A percentile compares a stretch with the other conserved stretches of the same genome.
Conservation (phyloP, 192 early-diverging fungal species). For the Backusella australiensis region DNA sequence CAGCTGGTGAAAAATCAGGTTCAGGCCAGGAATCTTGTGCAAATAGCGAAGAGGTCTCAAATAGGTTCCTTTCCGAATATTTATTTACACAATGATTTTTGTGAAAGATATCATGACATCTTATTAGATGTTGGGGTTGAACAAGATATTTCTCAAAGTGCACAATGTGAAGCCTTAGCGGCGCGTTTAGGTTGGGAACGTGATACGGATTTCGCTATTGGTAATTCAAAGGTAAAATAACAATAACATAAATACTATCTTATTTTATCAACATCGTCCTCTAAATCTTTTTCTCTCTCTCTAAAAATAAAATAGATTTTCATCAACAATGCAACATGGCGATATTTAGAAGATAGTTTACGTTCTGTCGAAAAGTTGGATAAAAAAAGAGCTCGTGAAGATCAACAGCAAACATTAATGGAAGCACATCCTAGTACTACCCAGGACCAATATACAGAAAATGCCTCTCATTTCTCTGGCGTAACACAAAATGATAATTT, state of each 20-base stretch:
- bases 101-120: constrained; percentile 67
- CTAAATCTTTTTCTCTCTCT: background rate
- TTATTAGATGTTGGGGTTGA: constrained; percentile 44
- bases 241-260: background rate
- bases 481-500: constrained; percentile 19
- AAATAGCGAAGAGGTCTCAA: constrained; percentile 65
- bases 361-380: constrained; percentile 64
- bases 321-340: constrained; percentile 79
- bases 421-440: background rate
- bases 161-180: constrained; percentile 41
- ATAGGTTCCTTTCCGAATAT: constrained; percentile 68
- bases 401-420: constrained; percentile 36
- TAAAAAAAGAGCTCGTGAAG: constrained; percentile 27
- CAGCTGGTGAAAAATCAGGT: constrained; percentile 72
- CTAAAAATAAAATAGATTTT: constrained; percentile 48
- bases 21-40: constrained; percentile 58
- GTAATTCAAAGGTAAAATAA: constrained; percentile 43
- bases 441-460: background rate
- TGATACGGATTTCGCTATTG: constrained; percentile 55
- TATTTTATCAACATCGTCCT: background rate
- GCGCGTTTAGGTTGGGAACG: constrained; percentile 56
- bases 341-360: constrained; percentile 79
- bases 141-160: constrained; percentile 22
- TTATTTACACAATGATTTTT: constrained; percentile 74
- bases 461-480: constrained; percentile 23